Conservation (phyloP, 164 flowering plant genomes). For the Liquidambar formosana region DNA sequence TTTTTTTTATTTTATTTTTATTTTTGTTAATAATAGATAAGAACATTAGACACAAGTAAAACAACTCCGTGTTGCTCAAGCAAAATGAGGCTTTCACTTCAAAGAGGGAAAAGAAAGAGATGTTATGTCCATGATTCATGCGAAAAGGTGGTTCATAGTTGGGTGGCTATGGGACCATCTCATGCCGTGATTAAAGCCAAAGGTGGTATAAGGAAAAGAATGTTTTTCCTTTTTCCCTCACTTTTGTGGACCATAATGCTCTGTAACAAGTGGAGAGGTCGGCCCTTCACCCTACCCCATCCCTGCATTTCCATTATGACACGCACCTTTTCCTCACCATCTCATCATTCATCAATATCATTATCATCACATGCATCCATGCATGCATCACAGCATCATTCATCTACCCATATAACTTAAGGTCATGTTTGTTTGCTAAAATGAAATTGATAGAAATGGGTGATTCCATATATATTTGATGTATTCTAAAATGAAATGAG, state of each 20-base stretch:
- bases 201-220: conserved; percentile 4
- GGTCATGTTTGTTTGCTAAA: no score
- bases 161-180: conserved; percentile 14
- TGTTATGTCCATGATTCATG: conserved; percentile 16
- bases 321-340: conserved; percentile 8
- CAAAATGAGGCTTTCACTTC: no score
- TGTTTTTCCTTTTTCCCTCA: conserved; percentile 9
- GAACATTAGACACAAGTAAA: no score
- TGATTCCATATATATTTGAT: no score
- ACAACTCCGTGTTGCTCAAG: no score
- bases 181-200: conserved; percentile 26
- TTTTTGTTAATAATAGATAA: no score
- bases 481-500: no score
- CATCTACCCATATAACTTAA: neutral
- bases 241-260: conserved; percentile 29
- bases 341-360: conserved; percentile 12
- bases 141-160: conserved; percentile 2
- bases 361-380: neutral
- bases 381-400: neutral
- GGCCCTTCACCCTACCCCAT: conserved; percentile 12
- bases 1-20: no score
- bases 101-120: neutral
- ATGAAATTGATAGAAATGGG: no score
- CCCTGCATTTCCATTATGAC: conserved; percentile 11
- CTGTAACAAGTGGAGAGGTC: conserved; percentile 8